Percentiles rank a stretch among this genome's conserved stretches.
Conservation (phyloP, 805 yeast genomes). For the Zygosaccharomyces kombuchaensis region DNA sequence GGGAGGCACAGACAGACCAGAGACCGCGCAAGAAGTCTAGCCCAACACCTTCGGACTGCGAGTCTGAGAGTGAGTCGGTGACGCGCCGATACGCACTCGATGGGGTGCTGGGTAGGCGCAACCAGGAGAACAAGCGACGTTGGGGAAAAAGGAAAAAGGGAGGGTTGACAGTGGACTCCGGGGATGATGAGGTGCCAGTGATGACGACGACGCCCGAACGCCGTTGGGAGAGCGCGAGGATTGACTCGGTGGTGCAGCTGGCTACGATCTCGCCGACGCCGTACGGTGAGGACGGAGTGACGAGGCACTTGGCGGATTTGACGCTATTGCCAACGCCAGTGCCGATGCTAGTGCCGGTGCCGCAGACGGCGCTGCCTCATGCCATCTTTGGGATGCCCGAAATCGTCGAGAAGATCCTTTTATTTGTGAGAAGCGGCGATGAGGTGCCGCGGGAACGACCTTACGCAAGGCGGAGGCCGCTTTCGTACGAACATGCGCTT, state of each 20-base stretch:
- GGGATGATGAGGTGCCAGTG: not conserved
- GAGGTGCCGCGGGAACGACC: constrained; percentile 57
- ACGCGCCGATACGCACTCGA: constrained; percentile 5
- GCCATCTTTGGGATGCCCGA: constrained; percentile 72
- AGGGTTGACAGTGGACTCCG: not conserved
- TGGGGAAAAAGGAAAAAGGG: constrained; percentile 3
- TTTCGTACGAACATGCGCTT: constrained; percentile 63
- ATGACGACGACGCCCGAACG: constrained; percentile 10
- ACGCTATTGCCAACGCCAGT: constrained; percentile 1
- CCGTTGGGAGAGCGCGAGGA: constrained; percentile 7
- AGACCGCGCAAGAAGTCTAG: constrained; percentile 14
- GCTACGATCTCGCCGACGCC: constrained; percentile 10
- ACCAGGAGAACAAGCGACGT: constrained; percentile 5
- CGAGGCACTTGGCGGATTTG: constrained; percentile 11
- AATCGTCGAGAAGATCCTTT: constrained; percentile 56
- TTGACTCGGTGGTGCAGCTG: constrained; percentile 11
- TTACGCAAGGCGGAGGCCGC: constrained; percentile 63
- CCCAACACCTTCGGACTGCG: constrained; percentile 7
- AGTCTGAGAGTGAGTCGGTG: constrained; percentile 7
- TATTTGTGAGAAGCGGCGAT: constrained; percentile 53
- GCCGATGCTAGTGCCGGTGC: constrained; percentile 5
- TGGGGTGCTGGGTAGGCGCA: constrained; percentile 9
- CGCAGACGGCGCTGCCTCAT: constrained; percentile 21
- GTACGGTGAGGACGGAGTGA: constrained; percentile 2
- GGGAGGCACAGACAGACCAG: constrained; percentile 16